These are phyloP conservation scores for Nigrospora osmanthi DNA, from an alignment of 2,329 filamentous ascomycete species.

Conservation along the genomic window DNA sequence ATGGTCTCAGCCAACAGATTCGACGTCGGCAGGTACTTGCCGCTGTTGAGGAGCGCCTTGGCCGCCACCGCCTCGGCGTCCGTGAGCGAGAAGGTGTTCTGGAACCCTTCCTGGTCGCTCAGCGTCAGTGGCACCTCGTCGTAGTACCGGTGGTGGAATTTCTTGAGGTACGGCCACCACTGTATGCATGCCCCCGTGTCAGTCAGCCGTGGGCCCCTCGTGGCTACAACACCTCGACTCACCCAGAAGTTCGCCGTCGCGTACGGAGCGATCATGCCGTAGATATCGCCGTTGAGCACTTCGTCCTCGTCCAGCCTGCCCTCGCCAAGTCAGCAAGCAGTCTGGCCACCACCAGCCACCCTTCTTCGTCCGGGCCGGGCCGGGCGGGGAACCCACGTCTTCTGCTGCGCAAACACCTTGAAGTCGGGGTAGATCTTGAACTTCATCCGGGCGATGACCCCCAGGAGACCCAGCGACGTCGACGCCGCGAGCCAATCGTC, in stretches of 20 bases:
- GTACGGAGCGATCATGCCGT: slow-evolving; percentile 39
- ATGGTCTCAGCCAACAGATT: slow-evolving; percentile 41
- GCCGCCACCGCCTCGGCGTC: slow-evolving; percentile 32
- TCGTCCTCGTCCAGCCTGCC: slow-evolving; percentile 35
- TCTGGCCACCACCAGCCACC: background rate
- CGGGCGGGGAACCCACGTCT: slow-evolving; percentile 27
- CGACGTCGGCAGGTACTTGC: slow-evolving; percentile 36
- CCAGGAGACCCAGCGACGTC: slow-evolving; percentile 39
- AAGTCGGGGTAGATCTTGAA: slow-evolving; percentile 42
- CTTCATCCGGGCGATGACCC: slow-evolving; percentile 38
- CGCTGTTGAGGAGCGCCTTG: slow-evolving; percentile 33
- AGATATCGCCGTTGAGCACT: slow-evolving; percentile 40
- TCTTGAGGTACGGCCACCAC: slow-evolving; percentile 44
- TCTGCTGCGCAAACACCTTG: slow-evolving; percentile 41
- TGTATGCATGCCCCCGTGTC: slow-evolving; percentile 15
- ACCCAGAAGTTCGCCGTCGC: slow-evolving; percentile 44
- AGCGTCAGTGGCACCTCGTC: slow-evolving; percentile 31
- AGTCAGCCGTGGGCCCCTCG: background rate
- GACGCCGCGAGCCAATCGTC: slow-evolving; percentile 45
- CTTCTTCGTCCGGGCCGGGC: background rate
- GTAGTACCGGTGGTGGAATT: slow-evolving; percentile 46
- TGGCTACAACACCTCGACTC: slow-evolving; percentile 3
- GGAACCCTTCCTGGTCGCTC: slow-evolving; percentile 38
- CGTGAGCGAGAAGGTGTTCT: slow-evolving; percentile 43
- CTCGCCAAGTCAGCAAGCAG: background rate